Base-by-base conservation (phyloP, 495 filamentous ascomycete genomes). In the Emericellopsis terricola region DNA sequence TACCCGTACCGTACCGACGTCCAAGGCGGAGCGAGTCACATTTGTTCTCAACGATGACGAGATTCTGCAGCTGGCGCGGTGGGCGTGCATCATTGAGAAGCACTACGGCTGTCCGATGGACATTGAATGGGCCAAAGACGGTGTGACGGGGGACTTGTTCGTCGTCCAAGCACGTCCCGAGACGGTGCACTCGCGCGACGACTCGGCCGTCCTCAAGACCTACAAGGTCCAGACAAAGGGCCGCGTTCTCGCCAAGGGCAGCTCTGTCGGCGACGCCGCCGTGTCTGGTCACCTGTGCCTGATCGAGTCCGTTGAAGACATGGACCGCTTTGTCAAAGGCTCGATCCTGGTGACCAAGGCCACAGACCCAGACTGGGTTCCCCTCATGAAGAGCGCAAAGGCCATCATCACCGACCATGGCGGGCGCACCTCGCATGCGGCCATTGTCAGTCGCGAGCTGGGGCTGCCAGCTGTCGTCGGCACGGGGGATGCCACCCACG, bases 101-200 rank as follows among this genome's bases (percentile, higher is more conserved):
- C 51, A 55, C 46, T 57, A 57, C 19, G 42, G 44, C 3, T 50
- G 47, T 31, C 42, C 51, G 3, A 55, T 57, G 53, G 53, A 57
- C 23, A 53, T 57, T 32, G 53, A 57, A 37, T 57, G 53, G 53
- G 53, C 53, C 34, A 50, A 50, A 35, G 53, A 57, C 26, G 53
- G 53, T 15, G 27, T 45, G 14, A 50, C 53, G 8, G 36, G 31
- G 8, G 40, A 55, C 37, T 37, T 57, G 19, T 57, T 53, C 26
- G 47, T 57, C 31, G 53, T 57, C 10, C 53, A 57, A 31, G 51
- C 53, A 17, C 47, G 53, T 10, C 49, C 53, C 2, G 53, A 57
- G 24, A 57, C 53, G 0, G 53, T 57, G 3, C 53, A 57, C 28
- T 57, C 53, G 2, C 47, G 42, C 8, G 39, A 26, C 4, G 46